Evolutionary conservation across 1,139 yeast species (phyloP), one percentile per base, ranked within the genome.

Genomic region (Suzukiozyma palmioleophila): DNA sequence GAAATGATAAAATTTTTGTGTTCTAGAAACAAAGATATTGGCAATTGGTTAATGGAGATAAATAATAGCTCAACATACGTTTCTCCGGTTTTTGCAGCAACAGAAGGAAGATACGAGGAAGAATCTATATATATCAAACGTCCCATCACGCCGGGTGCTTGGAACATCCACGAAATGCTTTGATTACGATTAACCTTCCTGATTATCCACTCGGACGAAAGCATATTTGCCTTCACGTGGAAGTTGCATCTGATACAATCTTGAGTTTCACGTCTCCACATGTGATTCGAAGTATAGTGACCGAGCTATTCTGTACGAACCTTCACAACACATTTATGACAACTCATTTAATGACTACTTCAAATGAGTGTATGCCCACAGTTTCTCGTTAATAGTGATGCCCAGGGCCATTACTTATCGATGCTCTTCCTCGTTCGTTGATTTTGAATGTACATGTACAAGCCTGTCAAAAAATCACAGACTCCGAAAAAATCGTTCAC

Each of bases 21-120:
- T 2, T 34, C 38, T 2, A 36, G 44, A 8, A 50, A 53, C 32
- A 46, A 32, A 6, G 41, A 39, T 1, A 46, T 50, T 12, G 27
- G 37, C n/a, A 34, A 31, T 1, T 65, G 70, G 71, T 47, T 53
- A 42, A 44, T 40, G 3, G 64, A 59, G 39, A 42, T 57, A 5
- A 46, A 49, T 8, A 54, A 55, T 8, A 65, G 66, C 1, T 42
- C 47, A 26, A 39, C 40, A 1, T 57, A 42, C 37, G 51, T 52
- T 13, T 33, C 50, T 16, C 40, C 54, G 2, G 45, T 50, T 22
- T 18, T 45, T 24, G 41, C 47, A 9, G 42, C 44, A 27, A 40
- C 48, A 12, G 39, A 43, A 8, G 41, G 38, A 21, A 39, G 44
- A 29, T 39, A 42, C 13, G 51, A 45, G n/a, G 32, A 28, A 28